Percentiles rank a stretch among this genome's conserved stretches.
phyloP scores from a whole-genome alignment of 2,329 filamentous ascomycete genomes.

The Monilinia vaccinii-corymbosi region DNA sequence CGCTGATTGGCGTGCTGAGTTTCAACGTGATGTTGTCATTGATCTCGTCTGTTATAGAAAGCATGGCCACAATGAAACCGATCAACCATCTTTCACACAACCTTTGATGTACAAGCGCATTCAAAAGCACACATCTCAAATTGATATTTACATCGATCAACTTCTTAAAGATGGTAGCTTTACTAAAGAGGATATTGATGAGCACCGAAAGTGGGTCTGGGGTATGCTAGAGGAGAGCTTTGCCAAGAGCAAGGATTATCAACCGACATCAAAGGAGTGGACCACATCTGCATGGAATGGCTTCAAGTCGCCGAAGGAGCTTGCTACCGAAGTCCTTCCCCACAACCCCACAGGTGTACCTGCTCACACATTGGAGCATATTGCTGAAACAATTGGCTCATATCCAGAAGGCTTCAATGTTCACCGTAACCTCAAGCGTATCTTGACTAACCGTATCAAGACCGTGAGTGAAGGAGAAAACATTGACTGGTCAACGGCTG shows the following conservation, averaged over 20 bases:
- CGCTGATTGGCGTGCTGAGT: conserved; percentile 95
- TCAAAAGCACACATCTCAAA: conserved; percentile 69
- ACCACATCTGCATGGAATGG: conserved; percentile 98
- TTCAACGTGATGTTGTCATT: conserved; percentile 96
- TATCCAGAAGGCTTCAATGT: conserved; percentile 78
- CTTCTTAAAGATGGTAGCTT: conserved; percentile 88
- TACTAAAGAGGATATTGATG: conserved; percentile 93
- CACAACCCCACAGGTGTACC: conserved; percentile 83
- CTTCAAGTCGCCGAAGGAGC: conserved; percentile 97
- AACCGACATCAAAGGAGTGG: conserved; percentile 95
- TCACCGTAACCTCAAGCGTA: conserved; percentile 96
- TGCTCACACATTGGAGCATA: conserved; percentile 62
- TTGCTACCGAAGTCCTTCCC: conserved; percentile 86
- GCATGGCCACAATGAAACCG: conserved; percentile 98
- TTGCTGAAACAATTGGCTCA: conserved; percentile 70
- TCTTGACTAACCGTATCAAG: conserved; percentile 82
- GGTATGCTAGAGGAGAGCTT: conserved; percentile 98
- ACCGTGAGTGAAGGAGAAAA: conserved; percentile 83
- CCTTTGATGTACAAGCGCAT: conserved; percentile 99
- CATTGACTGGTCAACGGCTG: conserved; percentile 96
- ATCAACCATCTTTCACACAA: conserved; percentile 99
- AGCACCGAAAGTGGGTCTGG: conserved; percentile 99
- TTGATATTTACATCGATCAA: conserved; percentile 87
- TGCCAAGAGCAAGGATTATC: conserved; percentile 93
- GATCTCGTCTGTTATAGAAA: conserved; percentile 99